A percentile compares a stretch with the other conserved stretches of the same genome.
Conservation (phyloP, 352 stramenopile species). For the Globisporangium uncinulatum region DNA sequence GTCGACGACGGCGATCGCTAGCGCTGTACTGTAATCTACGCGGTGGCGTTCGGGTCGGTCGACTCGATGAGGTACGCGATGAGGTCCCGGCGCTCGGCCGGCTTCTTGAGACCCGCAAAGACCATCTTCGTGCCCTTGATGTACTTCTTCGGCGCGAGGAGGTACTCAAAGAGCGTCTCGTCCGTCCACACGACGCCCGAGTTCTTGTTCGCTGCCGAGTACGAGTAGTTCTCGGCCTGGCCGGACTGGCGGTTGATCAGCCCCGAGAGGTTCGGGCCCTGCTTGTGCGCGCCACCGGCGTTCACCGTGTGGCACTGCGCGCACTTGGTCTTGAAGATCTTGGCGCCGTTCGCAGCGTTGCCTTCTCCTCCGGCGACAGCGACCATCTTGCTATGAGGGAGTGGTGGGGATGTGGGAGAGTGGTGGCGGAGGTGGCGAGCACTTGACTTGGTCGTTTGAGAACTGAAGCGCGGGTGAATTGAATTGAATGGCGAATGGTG, state of each 20-base stretch:
- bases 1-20: no score
- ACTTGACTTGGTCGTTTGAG: slow-evolving; percentile 39
- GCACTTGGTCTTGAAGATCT: slow-evolving; percentile 98
- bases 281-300: slow-evolving; percentile 94
- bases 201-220: slow-evolving; percentile 99
- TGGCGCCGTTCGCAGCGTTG: slow-evolving; percentile 86
- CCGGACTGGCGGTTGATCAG: slow-evolving; percentile 96
- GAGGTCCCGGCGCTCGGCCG: slow-evolving; percentile 94
- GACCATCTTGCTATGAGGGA: slow-evolving; percentile 9
- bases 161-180: slow-evolving; percentile 98
- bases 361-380: slow-evolving; percentile 30
- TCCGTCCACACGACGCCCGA: slow-evolving; percentile 95
- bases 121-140: slow-evolving; percentile 99
- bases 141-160: slow-evolving; percentile 99
- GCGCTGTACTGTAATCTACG: slow-evolving; percentile 12
- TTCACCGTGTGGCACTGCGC: slow-evolving; percentile 93
- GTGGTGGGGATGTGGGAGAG: background rate
- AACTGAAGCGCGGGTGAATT: slow-evolving; percentile 37
- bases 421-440: slow-evolving; percentile 10
- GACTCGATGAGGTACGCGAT: slow-evolving; percentile 98
- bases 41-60: slow-evolving; percentile 38
- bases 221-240: slow-evolving; percentile 96
- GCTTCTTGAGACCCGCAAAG: slow-evolving; percentile 99
- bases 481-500: no score
- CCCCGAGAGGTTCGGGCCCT: slow-evolving; percentile 98